Conservation (phyloP, 495 filamentous ascomycete species). For the Cercophora samala region DNA sequence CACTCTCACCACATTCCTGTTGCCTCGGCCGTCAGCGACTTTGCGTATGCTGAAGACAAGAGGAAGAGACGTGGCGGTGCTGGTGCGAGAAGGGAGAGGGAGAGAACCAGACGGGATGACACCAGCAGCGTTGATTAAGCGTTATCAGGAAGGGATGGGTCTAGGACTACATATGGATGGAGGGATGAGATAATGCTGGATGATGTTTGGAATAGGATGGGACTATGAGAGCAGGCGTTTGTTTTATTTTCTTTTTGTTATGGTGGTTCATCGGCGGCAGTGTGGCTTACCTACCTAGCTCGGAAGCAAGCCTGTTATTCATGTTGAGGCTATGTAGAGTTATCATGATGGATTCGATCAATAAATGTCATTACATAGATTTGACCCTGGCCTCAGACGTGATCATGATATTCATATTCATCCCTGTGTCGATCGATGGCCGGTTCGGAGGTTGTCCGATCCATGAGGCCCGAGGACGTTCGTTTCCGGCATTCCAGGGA, state of each 20-base stretch:
- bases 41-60: constrained; percentile 36
- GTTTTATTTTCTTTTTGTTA: constrained; percentile 3
- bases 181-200: constrained; percentile 1
- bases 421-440: background rate
- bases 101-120: constrained; percentile 5
- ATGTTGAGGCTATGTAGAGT: background rate
- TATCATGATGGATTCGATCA: background rate
- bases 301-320: background rate
- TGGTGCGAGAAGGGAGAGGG: constrained; percentile 21
- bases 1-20: constrained; percentile 71
- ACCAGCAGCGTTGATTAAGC: constrained; percentile 6
- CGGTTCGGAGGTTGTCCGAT: background rate
- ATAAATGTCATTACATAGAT: background rate
- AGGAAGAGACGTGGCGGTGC: constrained; percentile 33
- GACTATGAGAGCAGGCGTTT: constrained; percentile 10
- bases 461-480: background rate
- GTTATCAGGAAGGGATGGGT: background rate
- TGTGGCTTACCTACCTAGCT: background rate
- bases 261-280: background rate
- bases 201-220: background rate
- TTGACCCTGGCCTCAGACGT: background rate
- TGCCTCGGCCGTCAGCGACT: constrained; percentile 23
- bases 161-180: constrained; percentile 1
- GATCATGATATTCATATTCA: background rate
- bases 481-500: background rate